Base-by-base conservation (phyloP, 768 basidiomycete species). In the Mycena albidolilacea region DNA sequence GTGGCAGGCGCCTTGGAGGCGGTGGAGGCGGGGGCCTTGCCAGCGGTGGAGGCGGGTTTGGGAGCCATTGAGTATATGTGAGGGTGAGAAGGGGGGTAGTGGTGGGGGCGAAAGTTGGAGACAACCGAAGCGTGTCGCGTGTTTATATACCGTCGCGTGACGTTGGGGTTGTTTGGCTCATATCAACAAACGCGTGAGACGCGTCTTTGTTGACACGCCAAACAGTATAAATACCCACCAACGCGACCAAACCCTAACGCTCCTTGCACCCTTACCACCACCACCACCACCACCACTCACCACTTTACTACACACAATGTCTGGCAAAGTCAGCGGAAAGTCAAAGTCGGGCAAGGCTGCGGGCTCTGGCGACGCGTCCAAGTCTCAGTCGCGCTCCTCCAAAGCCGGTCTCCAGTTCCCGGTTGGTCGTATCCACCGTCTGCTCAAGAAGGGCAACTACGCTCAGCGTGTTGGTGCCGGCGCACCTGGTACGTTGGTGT, bases 351-450 rank as follows among this genome's bases (percentile, higher is more conserved):
- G 93, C 78, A 93, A 91, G 84, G 87, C 87, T 41, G 87, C 72
- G 6, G 59, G 68, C 59, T 44, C 87, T 52, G 83, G 79, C 50
- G 85, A 85, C 8, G 79, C 79, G 23, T 72, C 75, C 79, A 93
- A 90, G 81, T 85, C 89, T 12, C 89, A 89, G 72, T 93, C 92
- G 1, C 93, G 93, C 75, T 93, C 93, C 14, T 88, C 91, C 50
- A 91, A 89, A 79, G 93, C 93, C 54, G 93, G 93, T 69, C 91
- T 94, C 65, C 93, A 94, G 82, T 94, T 94, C 85, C 96, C 96
- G 57, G 96, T 97, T 78, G 95, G 96, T 86, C 94, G 96, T 91
- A 92, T 97, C 78, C 95, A 96, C 82, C 93, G 95, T 88, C 88
- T 94, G 75, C 83, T 97, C 79, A 95, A 96, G 88, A 90, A 89